A percentile compares a stretch with the other conserved stretches of the same genome.
These are phyloP conservation scores for Umbelopsis sp. DNA, from an alignment of 192 early-diverging fungal genomes.

Conservation along the genomic window DNA sequence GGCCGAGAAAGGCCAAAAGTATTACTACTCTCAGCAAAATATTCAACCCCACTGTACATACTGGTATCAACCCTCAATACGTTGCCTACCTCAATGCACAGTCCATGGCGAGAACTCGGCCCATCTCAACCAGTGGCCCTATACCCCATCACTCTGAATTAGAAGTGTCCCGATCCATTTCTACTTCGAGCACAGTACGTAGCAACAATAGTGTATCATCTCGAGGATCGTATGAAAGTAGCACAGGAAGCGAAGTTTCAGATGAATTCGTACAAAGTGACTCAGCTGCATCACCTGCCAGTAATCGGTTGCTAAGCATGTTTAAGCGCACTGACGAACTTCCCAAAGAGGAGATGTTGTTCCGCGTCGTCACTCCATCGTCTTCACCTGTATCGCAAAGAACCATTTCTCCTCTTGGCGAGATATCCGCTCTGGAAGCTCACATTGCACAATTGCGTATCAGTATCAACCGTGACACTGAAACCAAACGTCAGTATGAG, in stretches of 20 bases:
- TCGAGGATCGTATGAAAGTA: conserved; percentile 1
- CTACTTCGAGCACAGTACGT: conserved; percentile 1
- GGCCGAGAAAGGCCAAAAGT: conserved; percentile 8
- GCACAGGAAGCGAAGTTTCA: conserved; percentile 3
- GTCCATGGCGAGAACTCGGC: neutral
- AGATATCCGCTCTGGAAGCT: conserved; percentile 6
- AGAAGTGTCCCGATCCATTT: conserved; percentile 5
- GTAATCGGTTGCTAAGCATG: conserved; percentile 4
- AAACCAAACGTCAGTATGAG: conserved; percentile 12
- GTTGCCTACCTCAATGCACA: conserved; percentile 11
- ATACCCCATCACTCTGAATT: conserved; percentile 14
- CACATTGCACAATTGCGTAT: conserved; percentile 4
- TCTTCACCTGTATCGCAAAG: neutral
- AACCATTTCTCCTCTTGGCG: neutral
- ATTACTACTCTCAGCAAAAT: conserved; percentile 14
- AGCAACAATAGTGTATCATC: conserved; percentile 12
- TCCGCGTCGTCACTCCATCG: conserved; percentile 7
- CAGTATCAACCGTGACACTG: neutral
- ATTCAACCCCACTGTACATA: conserved; percentile 4
- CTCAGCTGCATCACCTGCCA: neutral
- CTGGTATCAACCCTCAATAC: conserved; percentile 9
- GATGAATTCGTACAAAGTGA: neutral
- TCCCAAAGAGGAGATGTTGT: neutral
- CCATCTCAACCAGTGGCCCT: neutral
- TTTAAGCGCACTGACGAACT: conserved; percentile 4